These are phyloP conservation scores for Teratosphaeria gauchensis DNA, from an alignment of 2,329 filamentous ascomycete genomes.

Conservation along the genomic window DNA sequence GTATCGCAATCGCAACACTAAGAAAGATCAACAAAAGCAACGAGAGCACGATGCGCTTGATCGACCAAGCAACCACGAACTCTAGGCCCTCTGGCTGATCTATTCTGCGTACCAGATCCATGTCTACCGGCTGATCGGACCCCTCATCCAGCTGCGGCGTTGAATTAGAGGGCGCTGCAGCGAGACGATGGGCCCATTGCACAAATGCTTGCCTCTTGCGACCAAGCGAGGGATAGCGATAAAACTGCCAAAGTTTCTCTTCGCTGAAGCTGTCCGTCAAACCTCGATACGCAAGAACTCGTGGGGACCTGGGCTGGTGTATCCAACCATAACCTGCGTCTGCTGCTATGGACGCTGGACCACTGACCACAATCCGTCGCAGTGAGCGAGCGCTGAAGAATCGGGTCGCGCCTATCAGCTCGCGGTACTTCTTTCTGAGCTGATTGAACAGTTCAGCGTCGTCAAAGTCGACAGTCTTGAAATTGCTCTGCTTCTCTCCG, in stretches of 20 bases:
- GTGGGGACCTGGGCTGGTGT: constrained; percentile 17
- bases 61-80: constrained; percentile 27
- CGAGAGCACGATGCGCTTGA: constrained; percentile 19
- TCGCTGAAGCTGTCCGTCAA: constrained; percentile 30
- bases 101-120: constrained; percentile 8
- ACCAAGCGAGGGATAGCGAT: constrained; percentile 23
- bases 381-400: constrained; percentile 25
- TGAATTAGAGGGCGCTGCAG: constrained; percentile 12
- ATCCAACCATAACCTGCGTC: constrained; percentile 23
- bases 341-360: constrained; percentile 14
- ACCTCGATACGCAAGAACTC: constrained; percentile 20
- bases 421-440: constrained; percentile 17
- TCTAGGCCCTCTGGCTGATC: constrained; percentile 27
- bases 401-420: constrained; percentile 17
- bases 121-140: constrained; percentile 3
- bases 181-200: constrained; percentile 32
- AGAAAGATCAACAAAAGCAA: constrained; percentile 21
- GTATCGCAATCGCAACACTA: constrained; percentile 21
- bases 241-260: constrained; percentile 29
- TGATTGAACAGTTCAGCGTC: constrained; percentile 25
- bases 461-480: constrained; percentile 22
- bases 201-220: constrained; percentile 34
- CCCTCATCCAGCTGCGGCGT: constrained; percentile 3
- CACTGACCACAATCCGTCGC: constrained; percentile 19
- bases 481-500: constrained; percentile 14